A percentile compares a stretch with the other conserved stretches of the same genome.
These are phyloP conservation scores for Ogataea allantospora DNA, from an alignment of 805 yeast genomes.

Conservation along the genomic window DNA sequence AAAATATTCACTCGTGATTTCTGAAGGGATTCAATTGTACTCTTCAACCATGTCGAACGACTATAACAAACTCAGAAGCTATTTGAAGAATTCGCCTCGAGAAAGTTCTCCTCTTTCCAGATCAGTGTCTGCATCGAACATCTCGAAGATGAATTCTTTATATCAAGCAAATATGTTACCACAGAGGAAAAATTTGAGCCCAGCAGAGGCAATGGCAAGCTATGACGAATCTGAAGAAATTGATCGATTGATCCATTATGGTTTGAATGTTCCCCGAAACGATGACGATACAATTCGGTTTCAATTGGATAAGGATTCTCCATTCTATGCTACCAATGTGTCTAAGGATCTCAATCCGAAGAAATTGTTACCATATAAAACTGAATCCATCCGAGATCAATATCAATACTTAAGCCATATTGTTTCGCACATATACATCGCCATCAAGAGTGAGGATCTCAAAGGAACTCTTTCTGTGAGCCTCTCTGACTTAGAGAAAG, in stretches of 20 bases:
- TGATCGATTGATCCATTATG: constrained; percentile 30
- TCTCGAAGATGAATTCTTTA: constrained; percentile 15
- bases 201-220: not conserved
- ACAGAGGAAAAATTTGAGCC: constrained; percentile 3
- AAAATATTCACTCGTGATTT: not conserved
- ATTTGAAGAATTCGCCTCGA: constrained; percentile 19
- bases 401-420: constrained; percentile 76
- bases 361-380: constrained; percentile 61
- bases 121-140: constrained; percentile 24
- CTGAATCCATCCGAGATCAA: constrained; percentile 66
- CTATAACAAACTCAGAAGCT: constrained; percentile 11
- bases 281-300: constrained; percentile 32
- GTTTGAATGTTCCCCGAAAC: constrained; percentile 61
- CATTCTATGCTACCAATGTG: constrained; percentile 25
- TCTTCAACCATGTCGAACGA: constrained; percentile 9
- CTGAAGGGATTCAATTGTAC: not conserved
- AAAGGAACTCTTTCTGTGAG: constrained; percentile 67
- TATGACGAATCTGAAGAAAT: constrained; percentile 20
- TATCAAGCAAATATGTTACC: constrained; percentile 6
- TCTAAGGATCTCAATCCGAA: constrained; percentile 25
- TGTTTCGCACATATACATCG: constrained; percentile 74
- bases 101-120: constrained; percentile 29
- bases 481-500: constrained; percentile 60
- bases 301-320: constrained; percentile 23
- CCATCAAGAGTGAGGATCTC: constrained; percentile 70